Percentiles rank a stretch among this genome's conserved stretches.
Evolutionary conservation across 2,329 filamentous ascomycete genomes (phyloP).

Genomic region (Stemphylium beticola): DNA sequence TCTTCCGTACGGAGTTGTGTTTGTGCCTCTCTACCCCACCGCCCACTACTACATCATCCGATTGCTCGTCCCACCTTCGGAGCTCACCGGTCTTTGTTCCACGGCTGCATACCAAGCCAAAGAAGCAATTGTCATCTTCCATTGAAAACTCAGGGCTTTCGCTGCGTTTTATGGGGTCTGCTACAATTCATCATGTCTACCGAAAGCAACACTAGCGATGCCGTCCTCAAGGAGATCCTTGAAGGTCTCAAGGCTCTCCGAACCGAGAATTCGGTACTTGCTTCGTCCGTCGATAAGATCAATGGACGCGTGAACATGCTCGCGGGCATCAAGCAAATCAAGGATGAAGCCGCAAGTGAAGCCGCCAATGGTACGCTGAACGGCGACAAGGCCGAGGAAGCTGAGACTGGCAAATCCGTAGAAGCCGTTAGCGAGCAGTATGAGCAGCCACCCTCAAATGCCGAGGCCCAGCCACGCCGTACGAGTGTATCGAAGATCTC

Average conservation of each 20-base stretch:
- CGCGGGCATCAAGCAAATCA: conserved; percentile 63
- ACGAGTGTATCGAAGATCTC: conserved; percentile 57
- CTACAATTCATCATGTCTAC: conserved; percentile 35
- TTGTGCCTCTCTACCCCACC: conserved; percentile 11
- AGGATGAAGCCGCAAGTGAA: conserved; percentile 54
- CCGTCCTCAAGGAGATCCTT: conserved; percentile 62
- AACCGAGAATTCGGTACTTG: conserved; percentile 61
- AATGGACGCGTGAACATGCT: conserved; percentile 67
- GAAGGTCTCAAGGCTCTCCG: conserved; percentile 62
- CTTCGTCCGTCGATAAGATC: conserved; percentile 65
- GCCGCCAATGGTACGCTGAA: conserved; percentile 30
- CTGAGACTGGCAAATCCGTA: conserved; percentile 42
- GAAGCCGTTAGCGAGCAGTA: conserved; percentile 51
- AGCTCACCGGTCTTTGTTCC: conserved; percentile 19
- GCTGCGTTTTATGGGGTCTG: neutral
- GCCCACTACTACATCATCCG: conserved; percentile 2
- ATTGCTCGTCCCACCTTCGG: conserved; percentile 9
- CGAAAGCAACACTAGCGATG: conserved; percentile 40
- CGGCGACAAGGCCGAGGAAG: conserved; percentile 41
- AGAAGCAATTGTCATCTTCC: conserved; percentile 3
- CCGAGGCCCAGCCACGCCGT: conserved; percentile 46
- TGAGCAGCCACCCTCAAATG: conserved; percentile 42
- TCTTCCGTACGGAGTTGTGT: conserved; percentile 12
- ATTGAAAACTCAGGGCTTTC: neutral
- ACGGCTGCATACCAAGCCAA: conserved; percentile 13